Evolutionary conservation across 1,284 basidiomycete genomes (phyloP).

Genomic region (Cryptococcus maquisensis): DNA sequence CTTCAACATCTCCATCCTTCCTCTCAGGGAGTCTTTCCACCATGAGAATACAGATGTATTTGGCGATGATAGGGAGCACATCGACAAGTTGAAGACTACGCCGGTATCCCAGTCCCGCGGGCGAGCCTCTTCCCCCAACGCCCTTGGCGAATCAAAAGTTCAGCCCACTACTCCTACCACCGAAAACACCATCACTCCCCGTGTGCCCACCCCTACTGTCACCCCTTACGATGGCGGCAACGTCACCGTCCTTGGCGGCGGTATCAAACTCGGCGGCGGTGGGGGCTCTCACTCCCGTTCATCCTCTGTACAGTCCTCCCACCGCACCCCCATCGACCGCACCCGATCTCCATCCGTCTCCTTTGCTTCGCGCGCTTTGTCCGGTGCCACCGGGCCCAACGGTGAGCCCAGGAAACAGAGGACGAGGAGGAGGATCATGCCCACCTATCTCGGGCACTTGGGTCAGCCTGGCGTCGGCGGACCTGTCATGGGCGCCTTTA

Average conservation of each 20-base stretch:
- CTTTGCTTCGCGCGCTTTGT: constrained; percentile 40
- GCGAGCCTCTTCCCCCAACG: constrained; percentile 9
- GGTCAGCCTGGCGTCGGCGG: constrained; percentile 42
- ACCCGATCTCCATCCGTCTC: constrained; percentile 43
- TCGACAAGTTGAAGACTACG: constrained; percentile 6
- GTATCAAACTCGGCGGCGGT: constrained; percentile 46
- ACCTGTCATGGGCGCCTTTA: constrained; percentile 37
- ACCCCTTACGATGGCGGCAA: constrained; percentile 51
- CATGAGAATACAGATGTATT: constrained; percentile 4
- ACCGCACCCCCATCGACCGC: constrained; percentile 28
- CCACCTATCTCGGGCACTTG: constrained; percentile 42
- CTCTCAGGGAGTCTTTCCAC: constrained; percentile 1
- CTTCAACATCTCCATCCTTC: constrained; percentile 14
- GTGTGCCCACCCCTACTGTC: constrained; percentile 34
- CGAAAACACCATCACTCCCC: constrained; percentile 14
- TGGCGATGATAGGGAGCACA: constrained; percentile 2
- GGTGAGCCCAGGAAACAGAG: constrained; percentile 30
- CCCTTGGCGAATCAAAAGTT: constrained; percentile 12
- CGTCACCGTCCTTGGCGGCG: constrained; percentile 49
- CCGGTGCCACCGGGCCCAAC: constrained; percentile 31
- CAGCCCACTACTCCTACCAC: constrained; percentile 9
- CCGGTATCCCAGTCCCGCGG: constrained; percentile 7
- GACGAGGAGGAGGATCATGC: constrained; percentile 44
- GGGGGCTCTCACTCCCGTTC: constrained; percentile 27
- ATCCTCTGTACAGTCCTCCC: constrained; percentile 21